Conservation (phyloP, 2,329 filamentous ascomycete species). For the Xylaria digitata region DNA sequence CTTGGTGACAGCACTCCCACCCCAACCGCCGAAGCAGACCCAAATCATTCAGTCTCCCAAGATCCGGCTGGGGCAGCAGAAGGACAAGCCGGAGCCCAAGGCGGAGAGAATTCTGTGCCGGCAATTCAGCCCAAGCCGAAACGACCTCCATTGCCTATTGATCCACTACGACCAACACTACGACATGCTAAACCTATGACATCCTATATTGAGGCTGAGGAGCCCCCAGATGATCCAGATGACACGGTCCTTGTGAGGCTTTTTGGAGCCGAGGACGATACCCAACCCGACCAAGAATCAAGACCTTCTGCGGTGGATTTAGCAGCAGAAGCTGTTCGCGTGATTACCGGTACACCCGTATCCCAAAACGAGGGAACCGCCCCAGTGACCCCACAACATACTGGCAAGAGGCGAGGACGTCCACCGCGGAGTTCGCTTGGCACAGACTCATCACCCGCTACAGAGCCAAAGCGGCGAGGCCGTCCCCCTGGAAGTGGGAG, state of each 20-base stretch:
- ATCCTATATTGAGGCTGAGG: constrained; percentile 63
- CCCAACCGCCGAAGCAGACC: constrained; percentile 36
- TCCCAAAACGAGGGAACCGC: constrained; percentile 21
- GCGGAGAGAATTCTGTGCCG: constrained; percentile 32
- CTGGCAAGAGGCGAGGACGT: constrained; percentile 47
- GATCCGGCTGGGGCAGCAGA: constrained; percentile 28
- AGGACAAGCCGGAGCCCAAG: constrained; percentile 36
- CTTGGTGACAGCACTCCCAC: constrained; percentile 45
- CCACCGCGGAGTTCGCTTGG: constrained; percentile 46
- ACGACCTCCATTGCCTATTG: constrained; percentile 49
- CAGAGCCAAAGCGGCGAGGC: constrained; percentile 33
- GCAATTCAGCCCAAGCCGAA: constrained; percentile 37
- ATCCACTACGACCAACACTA: constrained; percentile 61
- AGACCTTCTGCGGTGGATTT: constrained; percentile 54
- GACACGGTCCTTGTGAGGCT: constrained; percentile 49
- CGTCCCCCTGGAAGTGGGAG: constrained; percentile 40
- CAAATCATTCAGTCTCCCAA: constrained; percentile 33
- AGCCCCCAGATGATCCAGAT: constrained; percentile 59
- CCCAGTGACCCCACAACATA: constrained; percentile 39
- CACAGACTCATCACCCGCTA: constrained; percentile 30
- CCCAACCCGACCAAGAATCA: constrained; percentile 18
- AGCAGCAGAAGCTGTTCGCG: constrained; percentile 53
- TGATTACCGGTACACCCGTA: constrained; percentile 44
- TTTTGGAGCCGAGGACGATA: constrained; percentile 36
- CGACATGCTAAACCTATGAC: constrained; percentile 64